Conservation (phyloP, 495 filamentous ascomycete species). For the Aspergillus wentii region DNA sequence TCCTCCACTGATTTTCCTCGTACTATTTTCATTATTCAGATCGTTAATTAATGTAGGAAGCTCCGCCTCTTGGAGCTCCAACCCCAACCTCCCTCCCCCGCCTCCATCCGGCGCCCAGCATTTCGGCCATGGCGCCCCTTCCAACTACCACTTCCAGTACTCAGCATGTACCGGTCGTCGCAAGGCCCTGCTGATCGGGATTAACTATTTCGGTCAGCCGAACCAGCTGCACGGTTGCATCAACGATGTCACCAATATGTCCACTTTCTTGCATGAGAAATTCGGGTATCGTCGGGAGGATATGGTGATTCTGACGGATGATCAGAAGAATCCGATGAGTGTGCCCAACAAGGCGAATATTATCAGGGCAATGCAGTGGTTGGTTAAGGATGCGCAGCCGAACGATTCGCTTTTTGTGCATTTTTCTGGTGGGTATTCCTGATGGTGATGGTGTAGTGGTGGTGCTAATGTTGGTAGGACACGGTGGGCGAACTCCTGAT, state of each 20-base stretch:
- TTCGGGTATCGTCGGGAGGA: constrained; percentile 91
- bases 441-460: not conserved
- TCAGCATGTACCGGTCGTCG: constrained; percentile 84
- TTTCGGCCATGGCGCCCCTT: constrained; percentile 76
- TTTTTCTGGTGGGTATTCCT: constrained; percentile 66
- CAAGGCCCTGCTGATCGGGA: constrained; percentile 91
- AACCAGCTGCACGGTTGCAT: constrained; percentile 90
- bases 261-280: constrained; percentile 74
- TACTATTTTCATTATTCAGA: not conserved
- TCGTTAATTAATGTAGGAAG: constrained; percentile 2
- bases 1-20: too few relatives aligned
- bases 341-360: constrained; percentile 94
- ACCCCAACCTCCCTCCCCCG: constrained; percentile 25
- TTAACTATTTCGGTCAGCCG: constrained; percentile 92
- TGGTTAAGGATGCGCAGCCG: constrained; percentile 90
- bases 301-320: constrained; percentile 97
- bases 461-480: constrained; percentile 49
- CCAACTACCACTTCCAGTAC: constrained; percentile 80
- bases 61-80: constrained; percentile 14
- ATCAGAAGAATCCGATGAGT: constrained; percentile 92
- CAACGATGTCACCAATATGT: constrained; percentile 98
- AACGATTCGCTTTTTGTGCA: constrained; percentile 97
- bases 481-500: constrained; percentile 93
- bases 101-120: constrained; percentile 39
- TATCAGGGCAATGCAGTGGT: constrained; percentile 94